Base-by-base conservation (phyloP, 2,329 filamentous ascomycete species). In the Emergomyces orientalis region DNA sequence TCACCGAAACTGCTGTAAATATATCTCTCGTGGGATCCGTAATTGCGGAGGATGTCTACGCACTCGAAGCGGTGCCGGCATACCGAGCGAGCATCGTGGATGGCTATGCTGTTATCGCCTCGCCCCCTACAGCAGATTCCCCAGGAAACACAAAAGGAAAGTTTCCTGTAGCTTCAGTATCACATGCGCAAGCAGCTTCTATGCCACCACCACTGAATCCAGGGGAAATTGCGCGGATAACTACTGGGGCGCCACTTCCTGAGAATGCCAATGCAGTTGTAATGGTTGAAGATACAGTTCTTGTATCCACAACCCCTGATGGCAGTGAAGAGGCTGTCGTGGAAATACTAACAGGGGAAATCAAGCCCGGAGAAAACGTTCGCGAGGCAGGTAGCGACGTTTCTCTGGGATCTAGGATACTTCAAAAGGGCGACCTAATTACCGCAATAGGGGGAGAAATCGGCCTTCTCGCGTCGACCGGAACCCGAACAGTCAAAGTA, bases 81-180 rank as follows among this genome's bases (percentile, higher is more conserved):
- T 99, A 96, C 76, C 82, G 91, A 63, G 94, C 94, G 22, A 97
- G 93, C 72, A 97, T 97, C 49, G 94, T 99, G 0, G 94, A 99
- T 74, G 94, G 94, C 0, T 99, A 99, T 71, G 94, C 94, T 2
- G 84, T 96, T 0, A 86, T 92, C 45, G 87, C 74, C 62, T 74
- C 70, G 14, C 72, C 70, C 66, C 73, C 65, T 6, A 82, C 83
- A 61, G 77, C 78, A 37, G 80, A 85, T 41, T 79, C 84, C 49
- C 85, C 82, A 0, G 72, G 73, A 0, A 85, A 82, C 58, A 83
- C 90, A 58, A 90, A 88, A 69, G 92, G 93, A 0, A 77, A 87
- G 0, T 97, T 94, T 71, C 91, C 93, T 0, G 93, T 99, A 17
- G 86, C 88, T 0, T 88, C 89, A 0, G 82, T 97, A 14, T 95